Base-by-base conservation (phyloP, 1,139 yeast genomes). In the Magnusiomyces suaveolens region DNA sequence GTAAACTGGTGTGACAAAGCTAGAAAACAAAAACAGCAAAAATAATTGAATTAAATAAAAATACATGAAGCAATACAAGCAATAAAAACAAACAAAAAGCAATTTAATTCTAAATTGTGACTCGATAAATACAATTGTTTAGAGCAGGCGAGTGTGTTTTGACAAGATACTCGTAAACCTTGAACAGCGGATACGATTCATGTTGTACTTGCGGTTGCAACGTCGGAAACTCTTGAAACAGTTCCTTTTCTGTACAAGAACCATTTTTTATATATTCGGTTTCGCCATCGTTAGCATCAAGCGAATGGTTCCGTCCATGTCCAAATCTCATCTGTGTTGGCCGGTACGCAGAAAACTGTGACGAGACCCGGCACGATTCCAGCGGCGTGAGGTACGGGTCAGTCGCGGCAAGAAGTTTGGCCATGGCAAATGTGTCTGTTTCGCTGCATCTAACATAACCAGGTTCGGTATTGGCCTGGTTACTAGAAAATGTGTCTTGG, bases 1-100 rank as follows among this genome's bases (percentile, higher is more conserved):
- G n/a, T 18, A 38, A 38, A 16, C 6, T 10, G 43, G 6, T 38
- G 43, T 10, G 18, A 12, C 10, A 14, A 32, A n/a, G n/a, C n/a
- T n/a, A n/a, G n/a, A n/a, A n/a, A n/a, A n/a, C n/a, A n/a, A n/a
- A 14, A 32, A 32, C 36, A 32, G 36, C 14, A 32, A 32, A 32
- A 14, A 8, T 8, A 32, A 14, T 32, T 14, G 14, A 8, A 32
- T 8, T 32, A 32, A 32, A 32, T 8, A 32, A 8, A 8, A 32
- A 8, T 32, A 32, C 8, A 32, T 8, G 14, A 32, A 32, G 36
- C 14, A 32, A 8, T 8, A 32, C 8, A 32, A 32, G 14, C 8
- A 8, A 32, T 32, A 14, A 32, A 14, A 32, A 32, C 14, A 65
- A 12, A 23, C 2, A 8, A 23, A 23, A 10, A 12, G 33, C 12